Evolutionary conservation across 1,139 yeast species (phyloP).

Genomic region (Saccharomycopsis hybrid): DNA sequence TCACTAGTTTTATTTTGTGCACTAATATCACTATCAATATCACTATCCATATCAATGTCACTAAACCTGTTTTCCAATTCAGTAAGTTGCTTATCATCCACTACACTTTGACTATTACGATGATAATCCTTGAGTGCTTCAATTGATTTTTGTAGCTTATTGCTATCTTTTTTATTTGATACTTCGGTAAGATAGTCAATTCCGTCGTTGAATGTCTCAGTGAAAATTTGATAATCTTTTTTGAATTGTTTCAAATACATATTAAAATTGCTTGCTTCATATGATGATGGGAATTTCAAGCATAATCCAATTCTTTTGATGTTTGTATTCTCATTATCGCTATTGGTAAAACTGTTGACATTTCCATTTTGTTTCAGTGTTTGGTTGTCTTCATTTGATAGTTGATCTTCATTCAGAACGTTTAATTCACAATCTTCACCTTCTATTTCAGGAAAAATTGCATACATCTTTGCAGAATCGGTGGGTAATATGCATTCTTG

Average conservation of each 20-base stretch:
- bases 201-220: conserved; percentile 7
- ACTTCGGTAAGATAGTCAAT: not conserved
- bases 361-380: not conserved
- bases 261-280: conserved; percentile 19
- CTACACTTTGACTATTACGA: no score
- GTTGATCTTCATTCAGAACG: not conserved
- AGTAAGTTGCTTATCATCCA: no score
- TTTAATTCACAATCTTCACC: conserved; percentile 2
- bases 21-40: not conserved
- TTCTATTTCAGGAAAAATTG: conserved; percentile 17
- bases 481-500: conserved; percentile 14
- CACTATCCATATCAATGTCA: not conserved
- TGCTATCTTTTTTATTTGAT: no score
- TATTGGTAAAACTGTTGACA: not conserved
- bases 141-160: no score
- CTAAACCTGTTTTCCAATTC: not conserved
- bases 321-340: not conserved
- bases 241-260: conserved; percentile 15
- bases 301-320: conserved; percentile 18
- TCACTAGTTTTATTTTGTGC: no score
- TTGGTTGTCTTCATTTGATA: no score
- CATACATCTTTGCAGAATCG: conserved; percentile 16
- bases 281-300: conserved; percentile 14
- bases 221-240: conserved; percentile 12
- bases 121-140: no score